A percentile compares a stretch with the other conserved stretches of the same genome.
Conservation (phyloP, 2,329 filamentous ascomycete genomes). For the Pseudomassariella vexata region DNA sequence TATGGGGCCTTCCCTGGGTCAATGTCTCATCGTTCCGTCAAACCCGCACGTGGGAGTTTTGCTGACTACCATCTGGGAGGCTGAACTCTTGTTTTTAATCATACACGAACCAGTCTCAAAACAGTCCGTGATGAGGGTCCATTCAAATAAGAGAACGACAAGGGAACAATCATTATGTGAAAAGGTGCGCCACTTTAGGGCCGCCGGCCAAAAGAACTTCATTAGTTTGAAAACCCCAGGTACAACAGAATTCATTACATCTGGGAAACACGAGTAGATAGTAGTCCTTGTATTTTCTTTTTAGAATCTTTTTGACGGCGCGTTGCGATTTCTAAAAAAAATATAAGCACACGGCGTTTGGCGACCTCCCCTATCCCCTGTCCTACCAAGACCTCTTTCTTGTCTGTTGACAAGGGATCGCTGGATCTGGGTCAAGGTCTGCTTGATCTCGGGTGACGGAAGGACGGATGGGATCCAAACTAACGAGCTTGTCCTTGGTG, state of each 20-base stretch:
- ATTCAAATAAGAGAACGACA: neutral
- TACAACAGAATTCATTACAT: conserved; percentile 1
- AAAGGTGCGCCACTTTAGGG: neutral
- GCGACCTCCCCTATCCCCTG: neutral
- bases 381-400: neutral
- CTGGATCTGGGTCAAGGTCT: conserved; percentile 2
- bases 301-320: too few relatives aligned
- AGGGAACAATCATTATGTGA: neutral
- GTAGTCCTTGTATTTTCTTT: too few relatives aligned
- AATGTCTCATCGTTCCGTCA: conserved; percentile 1
- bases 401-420: neutral
- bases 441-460: too few relatives aligned
- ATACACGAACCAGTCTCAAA: too few relatives aligned
- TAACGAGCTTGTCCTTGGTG: too few relatives aligned
- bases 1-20: neutral
- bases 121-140: neutral
- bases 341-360: too few relatives aligned
- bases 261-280: too few relatives aligned
- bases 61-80: neutral
- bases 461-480: too few relatives aligned
- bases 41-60: conserved; percentile 3
- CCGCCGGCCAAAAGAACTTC: neutral
- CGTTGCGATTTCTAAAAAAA: too few relatives aligned
- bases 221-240: neutral
- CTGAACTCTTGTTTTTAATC: neutral